These are phyloP conservation scores for Apiotrichum siamense DNA, from an alignment of 1,284 basidiomycete species.

Conservation along the genomic window DNA sequence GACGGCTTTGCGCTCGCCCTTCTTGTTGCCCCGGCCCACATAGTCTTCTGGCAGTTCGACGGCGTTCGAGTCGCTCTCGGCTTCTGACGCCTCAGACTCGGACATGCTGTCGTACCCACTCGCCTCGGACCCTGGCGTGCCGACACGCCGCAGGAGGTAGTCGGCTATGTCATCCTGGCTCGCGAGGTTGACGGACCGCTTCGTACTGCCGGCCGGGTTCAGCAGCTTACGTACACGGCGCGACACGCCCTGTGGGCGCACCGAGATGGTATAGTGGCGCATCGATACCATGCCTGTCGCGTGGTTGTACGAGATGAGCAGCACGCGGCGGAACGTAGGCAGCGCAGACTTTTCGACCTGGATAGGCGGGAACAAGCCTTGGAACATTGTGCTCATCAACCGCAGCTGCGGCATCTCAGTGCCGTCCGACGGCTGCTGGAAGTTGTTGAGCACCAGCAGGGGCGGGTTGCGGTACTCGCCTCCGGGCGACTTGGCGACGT, in stretches of 20 bases:
- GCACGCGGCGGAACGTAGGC: constrained; percentile 81
- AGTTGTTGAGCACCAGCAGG: constrained; percentile 50
- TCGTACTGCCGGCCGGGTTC: constrained; percentile 45
- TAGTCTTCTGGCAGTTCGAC: constrained; percentile 86
- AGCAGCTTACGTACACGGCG: constrained; percentile 84
- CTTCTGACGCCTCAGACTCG: constrained; percentile 58
- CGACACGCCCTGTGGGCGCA: constrained; percentile 90
- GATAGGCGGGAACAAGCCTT: constrained; percentile 53
- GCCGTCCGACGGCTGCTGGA: constrained; percentile 49
- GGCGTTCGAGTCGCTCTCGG: constrained; percentile 63
- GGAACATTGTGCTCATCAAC: constrained; percentile 53
- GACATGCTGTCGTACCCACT: constrained; percentile 71
- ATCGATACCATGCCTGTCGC: constrained; percentile 83
- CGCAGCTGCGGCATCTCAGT: constrained; percentile 48
- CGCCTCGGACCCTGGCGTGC: constrained; percentile 46
- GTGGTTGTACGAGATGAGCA: constrained; percentile 86
- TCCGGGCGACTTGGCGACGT: constrained; percentile 44
- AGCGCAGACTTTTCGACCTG: constrained; percentile 64
- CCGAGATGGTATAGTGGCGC: constrained; percentile 90
- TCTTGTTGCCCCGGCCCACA: constrained; percentile 87
- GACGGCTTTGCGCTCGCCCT: constrained; percentile 84
- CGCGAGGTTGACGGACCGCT: constrained; percentile 63
- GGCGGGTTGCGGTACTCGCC: constrained; percentile 48
- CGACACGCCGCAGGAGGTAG: constrained; percentile 67
- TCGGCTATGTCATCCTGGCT: constrained; percentile 92